Base-by-base conservation (phyloP, 1,139 yeast species). In the Debaryomyces coudertii region DNA sequence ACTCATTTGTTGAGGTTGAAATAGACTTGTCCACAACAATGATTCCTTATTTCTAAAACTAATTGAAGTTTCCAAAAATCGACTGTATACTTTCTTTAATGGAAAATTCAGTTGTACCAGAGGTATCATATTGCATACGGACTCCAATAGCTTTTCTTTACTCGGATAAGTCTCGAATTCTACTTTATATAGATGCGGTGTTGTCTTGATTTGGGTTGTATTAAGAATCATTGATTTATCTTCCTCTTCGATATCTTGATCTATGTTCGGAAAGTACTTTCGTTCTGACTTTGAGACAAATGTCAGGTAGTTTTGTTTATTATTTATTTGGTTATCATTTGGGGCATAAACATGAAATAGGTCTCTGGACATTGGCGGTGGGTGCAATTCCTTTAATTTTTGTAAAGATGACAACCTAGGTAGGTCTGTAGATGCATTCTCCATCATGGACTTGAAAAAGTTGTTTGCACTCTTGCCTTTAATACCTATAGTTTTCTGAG, bases 1-100 rank as follows among this genome's bases (percentile, higher is more conserved):
- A 1, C 63, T 55, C 2, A 72, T 50, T 0, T 47, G 36, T 5
- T 55, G 53, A 0, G 86, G 86, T 45, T 68, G 71, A 50, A 78
- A 77, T 16, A 66, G 51, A 11, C 66, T 68, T 0, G 76, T 64
- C 85, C 85, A 81, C 9, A 70, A 38, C 38, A 55, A 36, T 2
- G 49, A 43, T 7, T 47, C 45, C 12, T 39, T 12, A 18, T 40
- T 27, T 4, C 20, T 38, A 12, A 11, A 28, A 38, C 28, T 15
- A 28, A 29, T 12, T 8, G 27, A 20, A 7, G 41, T 20, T 9
- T 38, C 25, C 20, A 38, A 38, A 34, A 63, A 57, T 4, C 55
- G 49, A 1, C 57, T 47, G 24, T 53, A 58, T 2, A 71, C 53
- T n/a, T 66, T 52, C 11, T 47, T 38, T 34, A 65, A 58, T n/a